These are phyloP conservation scores for Podospora fimiseda DNA, from an alignment of 495 filamentous ascomycete genomes.

Conservation along the genomic window DNA sequence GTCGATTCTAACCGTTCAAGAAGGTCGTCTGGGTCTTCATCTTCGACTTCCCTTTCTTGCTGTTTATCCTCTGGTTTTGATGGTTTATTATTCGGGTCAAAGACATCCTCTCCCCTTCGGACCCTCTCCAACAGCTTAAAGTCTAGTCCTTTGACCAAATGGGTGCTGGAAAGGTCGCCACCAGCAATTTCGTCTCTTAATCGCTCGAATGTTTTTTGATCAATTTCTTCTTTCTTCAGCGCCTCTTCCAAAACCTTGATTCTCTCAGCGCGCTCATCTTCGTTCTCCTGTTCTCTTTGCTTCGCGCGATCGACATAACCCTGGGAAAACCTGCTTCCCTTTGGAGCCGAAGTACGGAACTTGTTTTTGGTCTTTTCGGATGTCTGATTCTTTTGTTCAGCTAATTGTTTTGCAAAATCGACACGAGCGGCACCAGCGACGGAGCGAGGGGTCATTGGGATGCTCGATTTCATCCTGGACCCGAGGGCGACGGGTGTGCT, in stretches of 20 bases:
- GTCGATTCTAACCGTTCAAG: constrained; percentile 67
- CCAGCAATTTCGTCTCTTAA: constrained; percentile 71
- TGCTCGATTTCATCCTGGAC: constrained; percentile 63
- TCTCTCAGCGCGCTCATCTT: constrained; percentile 56
- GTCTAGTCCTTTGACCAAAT: constrained; percentile 89
- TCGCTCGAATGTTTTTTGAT: constrained; percentile 64
- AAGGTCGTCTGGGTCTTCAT: constrained; percentile 63
- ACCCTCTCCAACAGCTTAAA: constrained; percentile 70
- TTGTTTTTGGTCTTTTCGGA: constrained; percentile 55
- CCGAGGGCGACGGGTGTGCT: constrained; percentile 45
- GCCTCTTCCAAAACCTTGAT: constrained; percentile 76
- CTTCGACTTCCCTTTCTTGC: constrained; percentile 19
- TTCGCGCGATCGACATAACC: constrained; percentile 86
- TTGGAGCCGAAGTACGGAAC: constrained; percentile 70
- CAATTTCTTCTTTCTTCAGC: constrained; percentile 76
- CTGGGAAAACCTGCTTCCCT: constrained; percentile 68
- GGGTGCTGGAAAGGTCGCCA: constrained; percentile 70
- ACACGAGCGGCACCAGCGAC: constrained; percentile 42
- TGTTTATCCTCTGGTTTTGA: constrained; percentile 21
- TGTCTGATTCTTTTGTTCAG: constrained; percentile 58
- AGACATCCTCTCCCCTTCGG: constrained; percentile 67
- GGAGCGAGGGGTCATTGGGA: constrained; percentile 82
- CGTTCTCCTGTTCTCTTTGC: constrained; percentile 45
- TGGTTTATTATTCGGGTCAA: constrained; percentile 27
- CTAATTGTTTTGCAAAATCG: constrained; percentile 81